Conservation (phyloP, 805 yeast species). For the Candida silvatica region DNA sequence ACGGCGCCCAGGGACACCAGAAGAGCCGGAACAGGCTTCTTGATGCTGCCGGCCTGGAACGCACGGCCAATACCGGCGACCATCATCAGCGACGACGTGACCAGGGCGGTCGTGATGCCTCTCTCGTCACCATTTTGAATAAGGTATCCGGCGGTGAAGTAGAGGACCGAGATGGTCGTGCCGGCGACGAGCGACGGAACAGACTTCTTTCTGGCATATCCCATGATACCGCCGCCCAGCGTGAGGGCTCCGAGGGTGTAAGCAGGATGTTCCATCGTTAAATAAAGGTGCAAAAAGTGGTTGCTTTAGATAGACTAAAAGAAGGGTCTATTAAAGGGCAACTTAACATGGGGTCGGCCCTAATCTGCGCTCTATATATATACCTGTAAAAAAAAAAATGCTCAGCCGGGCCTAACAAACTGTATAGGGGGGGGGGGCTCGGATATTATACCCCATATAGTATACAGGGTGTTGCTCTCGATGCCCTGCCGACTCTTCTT, state of each 20-base stretch:
- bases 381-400: too few species aligned
- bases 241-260: slow-evolving; percentile 14
- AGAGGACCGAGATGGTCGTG: slow-evolving; percentile 44
- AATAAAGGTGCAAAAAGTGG: too few species aligned
- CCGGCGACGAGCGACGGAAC: slow-evolving; percentile 81
- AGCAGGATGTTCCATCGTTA: slow-evolving; percentile 7
- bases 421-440: too few species aligned
- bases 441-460: too few species aligned
- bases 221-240: slow-evolving; percentile 24
- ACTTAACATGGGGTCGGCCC: too few species aligned
- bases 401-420: too few species aligned
- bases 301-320: too few species aligned
- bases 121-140: slow-evolving; percentile 63
- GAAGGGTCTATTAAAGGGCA: too few species aligned
- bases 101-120: slow-evolving; percentile 77
- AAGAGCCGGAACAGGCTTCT: slow-evolving; percentile 67
- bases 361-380: too few species aligned
- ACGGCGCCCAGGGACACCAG: slow-evolving; percentile 56
- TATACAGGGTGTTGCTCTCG: too few species aligned
- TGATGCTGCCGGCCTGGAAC: slow-evolving; percentile 26
- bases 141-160: slow-evolving; percentile 69
- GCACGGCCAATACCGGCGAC: slow-evolving; percentile 65
- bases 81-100: slow-evolving; percentile 56
- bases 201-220: slow-evolving; percentile 50
- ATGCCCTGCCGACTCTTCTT: too few species aligned